These are phyloP conservation scores for Cercospora janseana DNA, from an alignment of 2,329 filamentous ascomycete genomes.

Conservation along the genomic window DNA sequence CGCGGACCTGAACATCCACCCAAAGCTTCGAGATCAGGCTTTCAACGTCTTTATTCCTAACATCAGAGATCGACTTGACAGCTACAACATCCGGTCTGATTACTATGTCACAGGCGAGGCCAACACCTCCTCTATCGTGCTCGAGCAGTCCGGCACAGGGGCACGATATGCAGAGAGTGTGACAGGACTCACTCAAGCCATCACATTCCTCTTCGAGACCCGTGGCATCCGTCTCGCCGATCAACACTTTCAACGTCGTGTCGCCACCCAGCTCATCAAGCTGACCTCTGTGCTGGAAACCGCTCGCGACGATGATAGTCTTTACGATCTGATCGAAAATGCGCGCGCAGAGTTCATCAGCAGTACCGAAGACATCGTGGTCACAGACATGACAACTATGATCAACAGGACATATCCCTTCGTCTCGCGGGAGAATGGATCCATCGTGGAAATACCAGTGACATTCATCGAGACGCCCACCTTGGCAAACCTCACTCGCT, in stretches of 20 bases:
- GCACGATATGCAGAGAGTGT: slow-evolving; percentile 29
- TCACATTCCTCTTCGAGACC: slow-evolving; percentile 40
- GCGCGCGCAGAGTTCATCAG: slow-evolving; percentile 33
- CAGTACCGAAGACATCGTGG: slow-evolving; percentile 35
- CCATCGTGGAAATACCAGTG: slow-evolving; percentile 38
- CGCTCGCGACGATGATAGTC: slow-evolving; percentile 34
- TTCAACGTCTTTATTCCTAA: slow-evolving; percentile 35
- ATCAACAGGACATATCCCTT: slow-evolving; percentile 32
- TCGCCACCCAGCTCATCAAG: slow-evolving; percentile 36
- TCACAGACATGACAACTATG: slow-evolving; percentile 36
- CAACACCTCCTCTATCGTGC: slow-evolving; percentile 18
- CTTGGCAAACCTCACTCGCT: slow-evolving; percentile 38
- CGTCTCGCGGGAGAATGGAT: slow-evolving; percentile 36
- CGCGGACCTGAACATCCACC: slow-evolving; percentile 34
- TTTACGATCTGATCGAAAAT: slow-evolving; percentile 36
- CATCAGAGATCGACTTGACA: slow-evolving; percentile 31
- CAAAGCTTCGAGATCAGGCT: slow-evolving; percentile 32
- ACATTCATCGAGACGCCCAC: slow-evolving; percentile 38
- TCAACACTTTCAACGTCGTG: slow-evolving; percentile 38
- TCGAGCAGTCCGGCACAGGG: slow-evolving; percentile 20
- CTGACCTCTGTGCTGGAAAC: slow-evolving; percentile 40
- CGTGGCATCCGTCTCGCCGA: slow-evolving; percentile 40
- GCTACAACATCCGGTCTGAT: slow-evolving; percentile 37
- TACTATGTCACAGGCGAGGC: slow-evolving; percentile 36
- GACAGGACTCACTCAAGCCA: slow-evolving; percentile 39